These are phyloP conservation scores for Auricularia auricula-judae DNA, from an alignment of 768 basidiomycete genomes.

Conservation along the genomic window DNA sequence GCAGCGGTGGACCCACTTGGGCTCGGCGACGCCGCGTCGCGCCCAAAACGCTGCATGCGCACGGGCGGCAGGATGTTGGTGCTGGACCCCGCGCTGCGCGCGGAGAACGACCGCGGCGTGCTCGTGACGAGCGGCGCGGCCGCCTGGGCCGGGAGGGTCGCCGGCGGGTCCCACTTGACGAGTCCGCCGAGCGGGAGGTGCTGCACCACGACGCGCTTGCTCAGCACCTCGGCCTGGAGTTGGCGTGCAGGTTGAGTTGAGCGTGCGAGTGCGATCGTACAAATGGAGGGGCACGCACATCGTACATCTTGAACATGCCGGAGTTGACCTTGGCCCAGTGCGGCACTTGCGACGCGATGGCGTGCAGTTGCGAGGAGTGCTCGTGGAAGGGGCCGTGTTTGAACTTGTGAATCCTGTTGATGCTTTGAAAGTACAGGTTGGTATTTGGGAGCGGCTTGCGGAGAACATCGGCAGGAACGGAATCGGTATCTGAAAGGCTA, in stretches of 20 bases:
- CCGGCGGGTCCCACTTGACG: conserved; percentile 46
- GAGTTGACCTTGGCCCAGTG: conserved; percentile 85
- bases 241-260: too few species aligned
- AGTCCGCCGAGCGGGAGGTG: conserved; percentile 81
- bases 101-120: neutral
- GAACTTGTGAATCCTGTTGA: conserved; percentile 67
- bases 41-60: neutral
- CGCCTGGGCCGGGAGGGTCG: neutral
- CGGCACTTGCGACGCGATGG: conserved; percentile 80
- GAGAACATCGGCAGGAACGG: conserved; percentile 57
- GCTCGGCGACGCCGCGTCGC: neutral
- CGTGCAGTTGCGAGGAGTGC: conserved; percentile 81
- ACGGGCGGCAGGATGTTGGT: neutral
- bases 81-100: neutral
- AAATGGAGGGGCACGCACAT: conserved; percentile 32
- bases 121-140: neutral
- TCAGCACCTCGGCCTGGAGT: conserved; percentile 72
- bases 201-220: conserved; percentile 94
- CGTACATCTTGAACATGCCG: conserved; percentile 93
- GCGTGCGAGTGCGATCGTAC: neutral
- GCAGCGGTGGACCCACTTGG: neutral
- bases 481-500: conserved; percentile 34
- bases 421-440: conserved; percentile 74
- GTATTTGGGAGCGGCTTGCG: conserved; percentile 44
- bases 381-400: conserved; percentile 86